phyloP scores from a whole-genome alignment of 176 grass and related monocot species.

The Aegilops tauschii region DNA sequence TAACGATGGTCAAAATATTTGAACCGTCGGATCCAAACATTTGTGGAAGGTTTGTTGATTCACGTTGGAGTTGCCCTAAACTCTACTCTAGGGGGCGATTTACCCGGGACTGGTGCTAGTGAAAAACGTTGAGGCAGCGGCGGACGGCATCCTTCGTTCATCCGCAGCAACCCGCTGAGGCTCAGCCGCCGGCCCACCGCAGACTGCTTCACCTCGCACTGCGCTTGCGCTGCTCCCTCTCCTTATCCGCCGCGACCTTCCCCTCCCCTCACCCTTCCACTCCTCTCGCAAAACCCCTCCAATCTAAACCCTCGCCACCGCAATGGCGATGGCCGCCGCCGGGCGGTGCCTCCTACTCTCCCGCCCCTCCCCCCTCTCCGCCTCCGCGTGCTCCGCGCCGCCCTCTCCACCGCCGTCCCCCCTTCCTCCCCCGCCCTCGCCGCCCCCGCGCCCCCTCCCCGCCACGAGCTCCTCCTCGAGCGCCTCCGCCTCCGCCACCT shows the following conservation, averaged over 20 bases:
- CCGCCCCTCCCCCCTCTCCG: conserved; percentile 32
- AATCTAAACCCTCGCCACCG: conserved; percentile 31
- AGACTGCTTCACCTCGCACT: neutral
- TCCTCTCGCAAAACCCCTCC: conserved; percentile 4
- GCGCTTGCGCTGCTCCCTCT: neutral
- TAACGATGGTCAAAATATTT: no score
- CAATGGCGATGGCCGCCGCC: conserved; percentile 48
- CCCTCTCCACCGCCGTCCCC: conserved; percentile 31
- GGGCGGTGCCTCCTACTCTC: conserved; percentile 57
- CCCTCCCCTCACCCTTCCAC: neutral
- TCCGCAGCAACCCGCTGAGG: neutral
- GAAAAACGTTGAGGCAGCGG: neutral
- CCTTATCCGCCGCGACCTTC: conserved; percentile 29
- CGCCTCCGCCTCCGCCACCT: conserved; percentile 80
- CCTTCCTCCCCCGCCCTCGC: conserved; percentile 2
- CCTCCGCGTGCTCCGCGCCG: conserved; percentile 43
- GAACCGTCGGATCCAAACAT: no score
- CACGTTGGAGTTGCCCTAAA: no score
- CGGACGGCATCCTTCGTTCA: neutral
- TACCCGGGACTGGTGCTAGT: no score
- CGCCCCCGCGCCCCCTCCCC: conserved; percentile 25
- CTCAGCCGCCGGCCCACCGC: neutral
- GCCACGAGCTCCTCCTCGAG: conserved; percentile 82
- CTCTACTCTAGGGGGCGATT: no score
- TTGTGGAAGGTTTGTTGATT: no score